Evolutionary conservation across 441 rosid species (phyloP).

Genomic region (Melastoma candidum): DNA sequence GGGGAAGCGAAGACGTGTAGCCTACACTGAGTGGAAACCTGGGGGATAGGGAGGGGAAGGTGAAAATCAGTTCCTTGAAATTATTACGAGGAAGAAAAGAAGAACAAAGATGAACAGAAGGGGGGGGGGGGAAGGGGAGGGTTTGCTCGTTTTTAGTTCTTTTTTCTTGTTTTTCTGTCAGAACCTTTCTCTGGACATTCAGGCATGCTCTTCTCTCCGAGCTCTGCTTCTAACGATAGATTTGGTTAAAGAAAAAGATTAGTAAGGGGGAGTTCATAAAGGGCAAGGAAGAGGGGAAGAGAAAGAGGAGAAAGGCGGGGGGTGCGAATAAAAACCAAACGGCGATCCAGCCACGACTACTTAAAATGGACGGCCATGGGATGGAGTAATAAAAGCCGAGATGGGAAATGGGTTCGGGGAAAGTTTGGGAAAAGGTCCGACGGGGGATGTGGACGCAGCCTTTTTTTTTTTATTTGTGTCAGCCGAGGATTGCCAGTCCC

Average conservation of each 20-base stretch:
- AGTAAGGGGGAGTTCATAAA: slow-evolving; percentile 38
- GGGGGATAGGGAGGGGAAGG: too few species aligned
- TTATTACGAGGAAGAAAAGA: too few species aligned
- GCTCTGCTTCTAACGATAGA: background rate
- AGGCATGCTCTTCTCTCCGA: slow-evolving; percentile 51
- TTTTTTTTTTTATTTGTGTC: too few species aligned
- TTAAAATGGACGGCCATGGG: too few species aligned
- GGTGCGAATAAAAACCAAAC: slow-evolving; percentile 4
- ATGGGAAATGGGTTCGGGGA: too few species aligned
- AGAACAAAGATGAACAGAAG: background rate
- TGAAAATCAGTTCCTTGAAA: too few species aligned
- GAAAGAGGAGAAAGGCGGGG: slow-evolving; percentile 18
- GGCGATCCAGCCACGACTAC: slow-evolving; percentile 1
- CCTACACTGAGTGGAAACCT: background rate
- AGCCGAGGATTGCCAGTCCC: too few species aligned
- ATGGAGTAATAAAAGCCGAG: too few species aligned
- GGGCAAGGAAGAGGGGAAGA: slow-evolving; percentile 46
- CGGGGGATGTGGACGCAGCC: too few species aligned
- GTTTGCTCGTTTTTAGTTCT: background rate
- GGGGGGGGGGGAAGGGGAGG: slow-evolving; percentile 9
- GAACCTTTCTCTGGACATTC: slow-evolving; percentile 97
- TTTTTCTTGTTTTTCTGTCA: slow-evolving; percentile 7
- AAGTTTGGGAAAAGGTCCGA: too few species aligned
- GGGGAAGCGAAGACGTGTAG: background rate
- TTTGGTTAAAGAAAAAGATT: slow-evolving; percentile 14